Evolutionary conservation across 1,139 yeast species (phyloP).

Genomic region (Debaryomyces fabryi): DNA sequence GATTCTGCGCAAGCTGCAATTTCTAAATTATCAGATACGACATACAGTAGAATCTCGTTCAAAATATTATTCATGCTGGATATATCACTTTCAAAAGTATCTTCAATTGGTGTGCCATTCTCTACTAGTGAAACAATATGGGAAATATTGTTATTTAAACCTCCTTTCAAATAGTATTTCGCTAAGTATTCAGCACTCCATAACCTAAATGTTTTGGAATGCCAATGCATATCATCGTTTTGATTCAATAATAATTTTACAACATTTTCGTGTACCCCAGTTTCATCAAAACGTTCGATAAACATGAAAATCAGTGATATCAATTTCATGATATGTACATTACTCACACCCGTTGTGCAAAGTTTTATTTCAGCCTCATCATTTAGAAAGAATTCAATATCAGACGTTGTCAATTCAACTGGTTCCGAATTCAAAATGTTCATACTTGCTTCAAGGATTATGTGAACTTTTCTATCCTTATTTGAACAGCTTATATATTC

Average conservation of each 20-base stretch:
- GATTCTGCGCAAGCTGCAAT: slow-evolving; percentile 38
- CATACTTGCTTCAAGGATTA: slow-evolving; percentile 17
- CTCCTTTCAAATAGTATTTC: slow-evolving; percentile 31
- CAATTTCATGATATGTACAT: slow-evolving; percentile 15
- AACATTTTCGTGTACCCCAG: slow-evolving; percentile 17
- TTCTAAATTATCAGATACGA: slow-evolving; percentile 13
- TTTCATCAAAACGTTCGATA: slow-evolving; percentile 12
- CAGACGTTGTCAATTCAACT: slow-evolving; percentile 10
- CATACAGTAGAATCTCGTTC: slow-evolving; percentile 14
- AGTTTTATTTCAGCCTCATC: slow-evolving; percentile 14
- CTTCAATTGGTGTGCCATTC: slow-evolving; percentile 10
- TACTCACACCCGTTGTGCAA: slow-evolving; percentile 10
- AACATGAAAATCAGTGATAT: slow-evolving; percentile 23
- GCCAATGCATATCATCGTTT: slow-evolving; percentile 7
- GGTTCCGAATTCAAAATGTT: slow-evolving; percentile 13
- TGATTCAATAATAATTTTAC: slow-evolving; percentile 24
- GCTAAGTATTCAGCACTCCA: slow-evolving; percentile 53
- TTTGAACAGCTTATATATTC: slow-evolving; percentile 12
- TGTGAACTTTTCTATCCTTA: slow-evolving; percentile 10
- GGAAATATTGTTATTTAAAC: slow-evolving; percentile 13
- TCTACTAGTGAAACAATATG: slow-evolving; percentile 15
- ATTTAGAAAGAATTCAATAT: slow-evolving; percentile 24
- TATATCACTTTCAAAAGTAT: slow-evolving; percentile 14
- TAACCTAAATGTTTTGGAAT: slow-evolving; percentile 24
- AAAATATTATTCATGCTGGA: slow-evolving; percentile 20